A percentile compares a stretch with the other conserved stretches of the same genome.
These are phyloP conservation scores for Teratosphaeria gauchensis DNA, from an alignment of 2,329 filamentous ascomycete species.

Conservation along the genomic window DNA sequence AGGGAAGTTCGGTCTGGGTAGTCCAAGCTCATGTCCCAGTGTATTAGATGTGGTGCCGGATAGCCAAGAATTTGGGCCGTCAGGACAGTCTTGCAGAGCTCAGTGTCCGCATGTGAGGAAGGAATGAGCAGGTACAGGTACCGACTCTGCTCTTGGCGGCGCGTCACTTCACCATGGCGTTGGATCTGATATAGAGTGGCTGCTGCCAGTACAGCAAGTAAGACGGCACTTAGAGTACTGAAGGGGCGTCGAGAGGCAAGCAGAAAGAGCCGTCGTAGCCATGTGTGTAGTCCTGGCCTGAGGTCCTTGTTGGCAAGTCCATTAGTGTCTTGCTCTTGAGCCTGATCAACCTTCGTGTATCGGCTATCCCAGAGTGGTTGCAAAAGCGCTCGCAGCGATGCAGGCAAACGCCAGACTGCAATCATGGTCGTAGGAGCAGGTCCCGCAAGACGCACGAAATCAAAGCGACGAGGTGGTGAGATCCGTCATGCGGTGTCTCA, in stretches of 20 bases:
- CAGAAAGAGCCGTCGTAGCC: neutral
- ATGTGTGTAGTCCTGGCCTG: neutral
- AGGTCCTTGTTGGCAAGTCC: neutral
- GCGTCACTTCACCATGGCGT: neutral
- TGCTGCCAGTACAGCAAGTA: neutral
- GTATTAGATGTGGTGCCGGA: slow-evolving; percentile 9
- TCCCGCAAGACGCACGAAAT: neutral
- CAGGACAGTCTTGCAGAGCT: slow-evolving; percentile 15
- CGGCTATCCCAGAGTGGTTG: neutral
- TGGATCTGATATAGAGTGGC: neutral
- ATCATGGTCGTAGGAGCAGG: neutral
- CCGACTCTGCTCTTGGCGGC: neutral
- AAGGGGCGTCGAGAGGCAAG: neutral
- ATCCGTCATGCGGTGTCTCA: neutral
- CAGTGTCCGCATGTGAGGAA: slow-evolving; percentile 12
- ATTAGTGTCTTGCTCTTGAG: neutral
- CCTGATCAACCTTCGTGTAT: neutral
- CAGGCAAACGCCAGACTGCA: neutral
- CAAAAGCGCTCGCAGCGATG: neutral
- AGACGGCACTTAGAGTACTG: neutral
- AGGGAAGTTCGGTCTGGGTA: neutral
- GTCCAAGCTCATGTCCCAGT: slow-evolving; percentile 5
- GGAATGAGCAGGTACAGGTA: slow-evolving; percentile 19
- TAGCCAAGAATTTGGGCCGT: slow-evolving; percentile 13
- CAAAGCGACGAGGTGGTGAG: neutral